These are phyloP conservation scores for Avena sativa DNA, from an alignment of 176 grass and related monocot species.

Conservation along the genomic window DNA sequence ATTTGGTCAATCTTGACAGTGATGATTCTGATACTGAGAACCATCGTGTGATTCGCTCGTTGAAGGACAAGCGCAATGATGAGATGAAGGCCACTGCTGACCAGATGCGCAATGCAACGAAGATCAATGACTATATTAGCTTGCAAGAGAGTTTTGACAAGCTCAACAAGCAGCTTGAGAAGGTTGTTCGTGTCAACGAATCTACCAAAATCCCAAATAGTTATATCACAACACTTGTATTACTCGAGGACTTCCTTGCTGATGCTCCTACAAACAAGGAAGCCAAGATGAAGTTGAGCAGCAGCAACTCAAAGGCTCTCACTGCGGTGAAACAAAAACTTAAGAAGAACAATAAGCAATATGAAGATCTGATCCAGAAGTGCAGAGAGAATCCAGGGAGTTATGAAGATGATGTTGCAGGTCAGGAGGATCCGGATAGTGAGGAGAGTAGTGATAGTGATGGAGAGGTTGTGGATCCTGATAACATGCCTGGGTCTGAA, in stretches of 20 bases:
- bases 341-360: slow-evolving; percentile 94
- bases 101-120: slow-evolving; percentile 93
- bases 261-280: slow-evolving; percentile 86
- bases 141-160: slow-evolving; percentile 91
- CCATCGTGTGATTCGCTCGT: slow-evolving; percentile 72
- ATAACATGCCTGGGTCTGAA: slow-evolving; percentile 40
- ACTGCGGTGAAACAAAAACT: slow-evolving; percentile 84
- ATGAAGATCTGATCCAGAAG: slow-evolving; percentile 73
- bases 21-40: slow-evolving; percentile 72
- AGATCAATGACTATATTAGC: slow-evolving; percentile 96
- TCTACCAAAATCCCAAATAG: slow-evolving; percentile 69
- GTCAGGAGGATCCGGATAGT: slow-evolving; percentile 47
- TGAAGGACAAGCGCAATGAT: slow-evolving; percentile 81
- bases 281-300: slow-evolving; percentile 91
- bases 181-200: slow-evolving; percentile 85
- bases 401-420: slow-evolving; percentile 61
- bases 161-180: slow-evolving; percentile 98
- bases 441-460: slow-evolving; percentile 42
- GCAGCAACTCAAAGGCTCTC: slow-evolving; percentile 74
- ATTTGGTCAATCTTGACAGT: slow-evolving; percentile 58
- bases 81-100: slow-evolving; percentile 84
- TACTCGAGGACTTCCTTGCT: slow-evolving; percentile 87
- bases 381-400: slow-evolving; percentile 68
- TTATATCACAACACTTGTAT: slow-evolving; percentile 83
- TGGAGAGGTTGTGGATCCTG: slow-evolving; percentile 67